Evolutionary conservation across 2,329 filamentous ascomycete genomes (phyloP), one percentile per base, ranked within the genome.

Genomic region (Acrocalymma vagum): DNA sequence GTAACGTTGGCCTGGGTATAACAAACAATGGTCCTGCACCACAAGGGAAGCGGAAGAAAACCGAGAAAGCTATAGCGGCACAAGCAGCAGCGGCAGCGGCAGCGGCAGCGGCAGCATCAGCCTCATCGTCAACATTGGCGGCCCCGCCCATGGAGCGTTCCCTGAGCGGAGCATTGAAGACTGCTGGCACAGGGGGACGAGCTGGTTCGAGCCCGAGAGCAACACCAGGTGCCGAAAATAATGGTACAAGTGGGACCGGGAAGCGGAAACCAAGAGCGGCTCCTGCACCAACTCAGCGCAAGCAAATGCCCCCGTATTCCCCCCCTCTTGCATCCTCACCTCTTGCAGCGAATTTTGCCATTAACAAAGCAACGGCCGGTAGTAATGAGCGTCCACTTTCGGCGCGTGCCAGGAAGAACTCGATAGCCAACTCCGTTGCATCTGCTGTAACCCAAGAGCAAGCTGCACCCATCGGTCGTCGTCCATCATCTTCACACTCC

Each of bases 281-380:
- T 73, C 43, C 82, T 2, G 81, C 82, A 4, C 89, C 88, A 53
- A 79, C 83, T n/a, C 83, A 84, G 53, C 92, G 93, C 73, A 95
- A 92, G 74, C 52, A 51, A 27, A 60, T 76, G 67, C 55, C 73
- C 75, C 79, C 77, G 43, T 80, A 84, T 58, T 88, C 89, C 1
- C 84, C 88, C 13, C 85, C 85, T 3, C 76, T 86, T 51, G 81
- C 84, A n/a, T 86, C 90, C 1, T 93, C 91, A 1, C 89, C 90
- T 13, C 79, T 91, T 30, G 77, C 88, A 31, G 80, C 83, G 32
- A 81, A 79, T n/a, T 82, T 90, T 43, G 70, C 72, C 41, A 55
- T 71, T 26, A 79, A 83, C 17, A 88, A 90, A 54, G 74, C 77
- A 6, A 58, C 72, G 52, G 70, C 67, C 37, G 54, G 50, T 25